A percentile compares a stretch with the other conserved stretches of the same genome.
These are phyloP conservation scores for Fusarium decemcellulare DNA, from an alignment of 2,329 filamentous ascomycete species.

Conservation along the genomic window DNA sequence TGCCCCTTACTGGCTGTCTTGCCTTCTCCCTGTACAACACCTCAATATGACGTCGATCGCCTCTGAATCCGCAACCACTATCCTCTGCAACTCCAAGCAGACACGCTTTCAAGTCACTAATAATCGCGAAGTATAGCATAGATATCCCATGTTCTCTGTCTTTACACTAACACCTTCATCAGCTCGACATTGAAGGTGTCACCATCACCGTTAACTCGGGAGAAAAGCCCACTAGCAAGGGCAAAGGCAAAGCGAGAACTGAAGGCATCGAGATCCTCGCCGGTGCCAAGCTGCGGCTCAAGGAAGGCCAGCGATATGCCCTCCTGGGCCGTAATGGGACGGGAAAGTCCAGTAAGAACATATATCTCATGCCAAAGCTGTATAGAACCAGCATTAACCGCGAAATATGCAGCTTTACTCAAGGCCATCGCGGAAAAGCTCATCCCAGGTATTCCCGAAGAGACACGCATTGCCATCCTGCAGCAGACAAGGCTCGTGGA, in stretches of 20 bases:
- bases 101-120: constrained; percentile 73
- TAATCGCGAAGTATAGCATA: constrained; percentile 66
- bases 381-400: constrained; percentile 5
- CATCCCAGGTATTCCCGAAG: constrained; percentile 81
- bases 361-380: background rate
- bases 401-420: constrained; percentile 70
- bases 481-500: constrained; percentile 71
- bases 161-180: background rate
- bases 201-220: constrained; percentile 73
- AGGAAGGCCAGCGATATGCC: constrained; percentile 82
- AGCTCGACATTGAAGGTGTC: constrained; percentile 82
- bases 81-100: constrained; percentile 76
- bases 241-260: constrained; percentile 61
- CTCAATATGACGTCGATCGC: constrained; percentile 62
- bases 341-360: constrained; percentile 80
- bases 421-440: constrained; percentile 83
- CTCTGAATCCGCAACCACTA: constrained; percentile 65
- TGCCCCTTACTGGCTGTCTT: background rate
- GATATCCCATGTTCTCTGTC: background rate
- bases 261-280: constrained; percentile 77
- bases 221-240: constrained; percentile 62
- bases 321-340: constrained; percentile 85
- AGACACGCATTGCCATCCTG: constrained; percentile 75
- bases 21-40: background rate
- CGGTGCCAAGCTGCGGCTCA: constrained; percentile 79